Evolutionary conservation across 2,329 filamentous ascomycete species (phyloP).

Genomic region (Clarireedia homoeocarpa): DNA sequence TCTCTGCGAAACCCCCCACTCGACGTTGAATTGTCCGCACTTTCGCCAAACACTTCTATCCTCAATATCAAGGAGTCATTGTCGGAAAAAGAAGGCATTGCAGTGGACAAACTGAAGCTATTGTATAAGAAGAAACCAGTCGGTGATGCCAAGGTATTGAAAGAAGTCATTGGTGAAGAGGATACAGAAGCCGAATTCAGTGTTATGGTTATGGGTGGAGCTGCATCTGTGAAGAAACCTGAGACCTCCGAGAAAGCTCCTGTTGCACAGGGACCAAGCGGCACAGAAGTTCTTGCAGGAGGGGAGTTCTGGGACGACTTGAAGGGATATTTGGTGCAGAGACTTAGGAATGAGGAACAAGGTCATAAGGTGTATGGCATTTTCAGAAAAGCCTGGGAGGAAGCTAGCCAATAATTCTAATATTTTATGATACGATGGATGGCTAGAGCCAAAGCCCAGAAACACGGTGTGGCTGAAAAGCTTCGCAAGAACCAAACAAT

Average conservation of each 20-base stretch:
- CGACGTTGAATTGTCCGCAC: conserved; percentile 56
- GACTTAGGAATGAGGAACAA: conserved; percentile 61
- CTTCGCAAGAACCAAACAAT: neutral
- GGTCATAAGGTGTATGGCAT: conserved; percentile 56
- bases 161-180: conserved; percentile 58
- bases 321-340: conserved; percentile 69
- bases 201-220: conserved; percentile 82
- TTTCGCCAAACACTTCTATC: conserved; percentile 62
- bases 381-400: conserved; percentile 56
- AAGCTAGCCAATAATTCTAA: conserved; percentile 6
- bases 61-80: conserved; percentile 71
- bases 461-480: conserved; percentile 1
- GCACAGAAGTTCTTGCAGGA: conserved; percentile 53
- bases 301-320: conserved; percentile 84
- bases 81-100: conserved; percentile 51
- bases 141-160: conserved; percentile 66
- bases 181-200: conserved; percentile 61
- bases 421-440: neutral
- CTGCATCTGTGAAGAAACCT: conserved; percentile 36
- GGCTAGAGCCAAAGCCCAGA: neutral
- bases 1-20: conserved; percentile 70
- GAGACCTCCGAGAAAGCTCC: conserved; percentile 31
- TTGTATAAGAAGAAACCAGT: conserved; percentile 84
- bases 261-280: conserved; percentile 46
- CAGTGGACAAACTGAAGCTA: conserved; percentile 75